phyloP scores from a whole-genome alignment of 352 stramenopile genomes.

The Globisporangium emineosum region DNA sequence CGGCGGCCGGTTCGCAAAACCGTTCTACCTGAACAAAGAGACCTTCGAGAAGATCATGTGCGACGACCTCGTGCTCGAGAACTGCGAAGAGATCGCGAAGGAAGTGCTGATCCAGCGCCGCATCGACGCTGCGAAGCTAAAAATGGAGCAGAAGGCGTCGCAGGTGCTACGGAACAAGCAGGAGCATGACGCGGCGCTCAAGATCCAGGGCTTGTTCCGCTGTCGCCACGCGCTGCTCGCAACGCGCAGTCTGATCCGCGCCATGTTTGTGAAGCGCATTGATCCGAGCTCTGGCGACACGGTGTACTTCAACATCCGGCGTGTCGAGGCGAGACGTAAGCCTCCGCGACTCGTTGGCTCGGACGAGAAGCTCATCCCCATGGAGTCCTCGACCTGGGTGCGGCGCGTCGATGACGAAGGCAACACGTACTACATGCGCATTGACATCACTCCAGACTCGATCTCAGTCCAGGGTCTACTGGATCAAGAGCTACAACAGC shows the following conservation, averaged over 20 bases:
- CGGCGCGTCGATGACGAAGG: constrained; percentile 44
- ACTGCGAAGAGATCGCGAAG: constrained; percentile 53
- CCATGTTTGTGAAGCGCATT: constrained; percentile 54
- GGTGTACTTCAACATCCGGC: constrained; percentile 63
- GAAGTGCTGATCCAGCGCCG: constrained; percentile 54
- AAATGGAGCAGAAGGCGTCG: constrained; percentile 23
- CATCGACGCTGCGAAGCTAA: constrained; percentile 40
- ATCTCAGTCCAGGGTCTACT: background rate
- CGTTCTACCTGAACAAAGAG: constrained; percentile 61
- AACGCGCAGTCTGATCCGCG: constrained; percentile 46
- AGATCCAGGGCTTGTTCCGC: constrained; percentile 65
- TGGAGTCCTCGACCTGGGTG: constrained; percentile 67
- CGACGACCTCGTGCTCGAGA: constrained; percentile 61
- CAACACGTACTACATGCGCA: constrained; percentile 46
- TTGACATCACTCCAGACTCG: constrained; percentile 22
- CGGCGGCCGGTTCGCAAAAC: constrained; percentile 50
- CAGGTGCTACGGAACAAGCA: constrained; percentile 30
- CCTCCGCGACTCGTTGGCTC: constrained; percentile 47
- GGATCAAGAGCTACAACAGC: too few relatives aligned
- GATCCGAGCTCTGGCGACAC: constrained; percentile 45
- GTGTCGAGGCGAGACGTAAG: constrained; percentile 31
- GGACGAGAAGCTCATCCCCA: constrained; percentile 41
- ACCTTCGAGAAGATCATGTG: constrained; percentile 69
- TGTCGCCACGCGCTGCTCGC: constrained; percentile 44
- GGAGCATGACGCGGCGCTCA: constrained; percentile 36